Percentiles rank a stretch among this genome's conserved stretches.
These are phyloP conservation scores for Rhodamnia rubescens DNA, from an alignment of 345 rosid genomes.

Conservation along the genomic window DNA sequence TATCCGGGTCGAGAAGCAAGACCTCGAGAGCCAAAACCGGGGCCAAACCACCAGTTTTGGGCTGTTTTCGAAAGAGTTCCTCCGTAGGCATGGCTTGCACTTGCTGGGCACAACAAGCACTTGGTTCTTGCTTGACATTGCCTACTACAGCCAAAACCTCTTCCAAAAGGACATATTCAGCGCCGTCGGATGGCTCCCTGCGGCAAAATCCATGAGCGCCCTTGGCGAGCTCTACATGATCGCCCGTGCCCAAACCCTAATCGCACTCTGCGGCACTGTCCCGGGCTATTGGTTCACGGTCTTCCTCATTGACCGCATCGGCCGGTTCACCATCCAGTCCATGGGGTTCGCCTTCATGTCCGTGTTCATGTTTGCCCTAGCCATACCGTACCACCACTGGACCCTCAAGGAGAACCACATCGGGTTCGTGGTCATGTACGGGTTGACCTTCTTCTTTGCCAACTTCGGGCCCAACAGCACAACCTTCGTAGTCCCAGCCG, in stretches of 20 bases:
- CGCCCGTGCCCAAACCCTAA: conserved; percentile 7
- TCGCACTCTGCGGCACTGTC: conserved; percentile 13
- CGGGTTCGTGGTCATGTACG: conserved; percentile 1
- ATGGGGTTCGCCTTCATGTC: conserved; percentile 18
- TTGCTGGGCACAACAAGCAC: conserved; percentile 10
- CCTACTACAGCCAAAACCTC: conserved; percentile 10
- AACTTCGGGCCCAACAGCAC: conserved; percentile 11
- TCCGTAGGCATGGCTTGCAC: conserved; percentile 13
- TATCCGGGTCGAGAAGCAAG: neutral
- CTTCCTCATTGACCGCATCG: conserved; percentile 9
- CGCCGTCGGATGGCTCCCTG: conserved; percentile 7
- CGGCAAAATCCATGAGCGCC: conserved; percentile 9
- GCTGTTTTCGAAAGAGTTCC: conserved; percentile 6
- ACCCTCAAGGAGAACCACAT: neutral
- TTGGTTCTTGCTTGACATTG: conserved; percentile 17
- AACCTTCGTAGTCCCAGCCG: conserved; percentile 4
- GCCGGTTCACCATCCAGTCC: conserved; percentile 11
- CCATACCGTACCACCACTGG: conserved; percentile 14
- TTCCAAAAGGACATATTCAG: conserved; percentile 19
- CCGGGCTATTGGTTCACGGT: conserved; percentile 22
- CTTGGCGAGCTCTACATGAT: conserved; percentile 9
- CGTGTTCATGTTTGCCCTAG: conserved; percentile 13
- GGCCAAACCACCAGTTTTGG: neutral
- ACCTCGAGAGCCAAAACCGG: neutral
- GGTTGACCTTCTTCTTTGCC: conserved; percentile 4